Conservation (phyloP, 495 filamentous ascomycete species). For the Aspergillus olivimuriae region DNA sequence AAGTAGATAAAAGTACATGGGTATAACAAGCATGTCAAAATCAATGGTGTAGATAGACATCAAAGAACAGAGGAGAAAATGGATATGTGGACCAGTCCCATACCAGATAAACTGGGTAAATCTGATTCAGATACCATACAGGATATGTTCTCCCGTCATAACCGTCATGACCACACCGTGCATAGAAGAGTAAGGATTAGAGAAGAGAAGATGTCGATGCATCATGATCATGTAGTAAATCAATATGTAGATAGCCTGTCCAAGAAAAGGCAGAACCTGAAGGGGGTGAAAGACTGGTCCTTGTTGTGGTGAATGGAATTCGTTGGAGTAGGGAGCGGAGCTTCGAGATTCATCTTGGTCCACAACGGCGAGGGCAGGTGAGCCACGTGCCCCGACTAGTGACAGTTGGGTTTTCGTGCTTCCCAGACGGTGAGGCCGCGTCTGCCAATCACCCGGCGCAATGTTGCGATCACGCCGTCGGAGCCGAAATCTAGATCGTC, state of each 20-base stretch:
- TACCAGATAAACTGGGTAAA: neutral
- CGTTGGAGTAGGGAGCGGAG: too few relatives aligned
- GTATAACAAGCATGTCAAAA: too few relatives aligned
- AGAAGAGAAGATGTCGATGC: too few relatives aligned
- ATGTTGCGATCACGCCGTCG: conserved; percentile 72
- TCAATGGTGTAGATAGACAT: neutral
- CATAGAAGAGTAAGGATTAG: too few relatives aligned
- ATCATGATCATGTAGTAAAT: too few relatives aligned
- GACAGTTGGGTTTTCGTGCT: conserved; percentile 13
- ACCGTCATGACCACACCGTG: too few relatives aligned
- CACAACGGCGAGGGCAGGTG: conserved; percentile 1
- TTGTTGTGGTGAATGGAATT: too few relatives aligned
- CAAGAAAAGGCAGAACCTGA: too few relatives aligned
- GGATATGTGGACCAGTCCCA: neutral
- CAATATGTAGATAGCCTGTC: too few relatives aligned
- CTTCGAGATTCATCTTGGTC: neutral
- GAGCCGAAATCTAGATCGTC: conserved; percentile 88
- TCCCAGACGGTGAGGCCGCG: conserved; percentile 76
- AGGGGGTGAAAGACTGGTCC: too few relatives aligned
- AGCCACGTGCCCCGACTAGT: conserved; percentile 2
- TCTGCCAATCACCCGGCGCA: conserved; percentile 69
- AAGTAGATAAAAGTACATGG: neutral
- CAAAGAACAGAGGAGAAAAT: neutral
- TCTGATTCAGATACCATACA: too few relatives aligned
- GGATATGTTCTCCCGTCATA: too few relatives aligned